These are phyloP conservation scores for Ophiobolus disseminans DNA, from an alignment of 2,329 filamentous ascomycete genomes.

Conservation along the genomic window DNA sequence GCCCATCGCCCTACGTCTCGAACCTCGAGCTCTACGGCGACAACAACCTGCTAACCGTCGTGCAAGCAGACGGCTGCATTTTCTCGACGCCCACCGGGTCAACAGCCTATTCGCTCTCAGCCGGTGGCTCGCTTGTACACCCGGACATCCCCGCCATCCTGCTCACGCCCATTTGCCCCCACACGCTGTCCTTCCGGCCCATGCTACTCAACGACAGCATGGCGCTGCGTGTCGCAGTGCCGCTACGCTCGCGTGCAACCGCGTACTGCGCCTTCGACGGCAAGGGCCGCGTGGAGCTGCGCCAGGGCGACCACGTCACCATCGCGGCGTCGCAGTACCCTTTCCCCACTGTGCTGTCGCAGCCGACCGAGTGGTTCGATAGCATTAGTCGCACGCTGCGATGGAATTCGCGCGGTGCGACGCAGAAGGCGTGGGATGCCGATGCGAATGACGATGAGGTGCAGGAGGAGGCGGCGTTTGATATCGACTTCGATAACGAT, in stretches of 20 bases:
- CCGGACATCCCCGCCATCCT: constrained; percentile 97
- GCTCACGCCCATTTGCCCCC: constrained; percentile 95
- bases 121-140: constrained; percentile 92
- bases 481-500: constrained; percentile 91
- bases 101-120: constrained; percentile 95
- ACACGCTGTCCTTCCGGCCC: constrained; percentile 94
- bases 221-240: constrained; percentile 86
- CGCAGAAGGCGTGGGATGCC: constrained; percentile 81
- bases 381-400: constrained; percentile 88
- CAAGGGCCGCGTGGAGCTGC: constrained; percentile 91
- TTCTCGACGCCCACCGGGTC: constrained; percentile 91
- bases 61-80: constrained; percentile 97
- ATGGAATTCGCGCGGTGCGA: constrained; percentile 93
- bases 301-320: constrained; percentile 92
- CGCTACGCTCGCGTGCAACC: constrained; percentile 82
- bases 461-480: constrained; percentile 71
- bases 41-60: constrained; percentile 90
- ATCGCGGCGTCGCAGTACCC: constrained; percentile 96
- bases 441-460: constrained; percentile 56
- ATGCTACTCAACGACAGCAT: constrained; percentile 98
- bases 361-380: constrained; percentile 94
- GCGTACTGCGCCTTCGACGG: constrained; percentile 98
- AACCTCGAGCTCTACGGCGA: constrained; percentile 97
- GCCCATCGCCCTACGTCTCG: constrained; percentile 94
- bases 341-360: constrained; percentile 93